Conservation (phyloP, 345 rosid genomes). For the Physaria fendleri region DNA sequence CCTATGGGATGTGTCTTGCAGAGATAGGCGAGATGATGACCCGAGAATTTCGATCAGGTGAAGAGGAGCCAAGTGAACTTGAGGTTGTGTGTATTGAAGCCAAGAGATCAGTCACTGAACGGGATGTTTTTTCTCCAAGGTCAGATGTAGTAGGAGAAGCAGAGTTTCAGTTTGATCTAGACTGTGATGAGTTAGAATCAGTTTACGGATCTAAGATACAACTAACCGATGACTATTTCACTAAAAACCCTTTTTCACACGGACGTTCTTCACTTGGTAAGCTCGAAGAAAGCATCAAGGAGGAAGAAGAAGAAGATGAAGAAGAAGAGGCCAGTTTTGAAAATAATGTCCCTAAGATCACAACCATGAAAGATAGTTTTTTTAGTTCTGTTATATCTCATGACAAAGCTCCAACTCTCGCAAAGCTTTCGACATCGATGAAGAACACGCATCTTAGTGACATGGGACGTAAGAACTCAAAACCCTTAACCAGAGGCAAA, state of each 20-base stretch:
- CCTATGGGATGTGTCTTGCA: slow-evolving; percentile 72
- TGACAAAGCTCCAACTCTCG: slow-evolving; percentile 38
- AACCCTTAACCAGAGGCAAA: slow-evolving; percentile 36
- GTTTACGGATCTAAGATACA: slow-evolving; percentile 39
- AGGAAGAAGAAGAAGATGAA: slow-evolving; percentile 58
- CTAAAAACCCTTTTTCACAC: slow-evolving; percentile 38
- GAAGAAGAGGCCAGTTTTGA: slow-evolving; percentile 39
- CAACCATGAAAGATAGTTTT: slow-evolving; percentile 15
- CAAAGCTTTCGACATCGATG: slow-evolving; percentile 73
- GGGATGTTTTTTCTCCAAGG: slow-evolving; percentile 52
- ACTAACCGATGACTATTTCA: slow-evolving; percentile 39
- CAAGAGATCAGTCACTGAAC: slow-evolving; percentile 56
- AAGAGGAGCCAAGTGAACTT: slow-evolving; percentile 95
- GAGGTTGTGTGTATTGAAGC: slow-evolving; percentile 90
- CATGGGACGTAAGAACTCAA: slow-evolving; percentile 35
- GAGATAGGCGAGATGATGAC: slow-evolving; percentile 99
- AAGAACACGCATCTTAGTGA: slow-evolving; percentile 56
- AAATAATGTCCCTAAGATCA: slow-evolving; percentile 19
- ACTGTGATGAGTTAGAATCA: slow-evolving; percentile 53
- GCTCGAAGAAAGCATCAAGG: slow-evolving; percentile 78
- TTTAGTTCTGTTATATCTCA: slow-evolving; percentile 22
- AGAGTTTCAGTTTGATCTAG: slow-evolving; percentile 72
- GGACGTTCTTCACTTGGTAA: slow-evolving; percentile 56
- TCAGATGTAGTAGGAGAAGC: slow-evolving; percentile 48
- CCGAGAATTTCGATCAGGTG: slow-evolving; percentile 73